Conservation (phyloP, 2,329 filamentous ascomycete species). For the Alternaria novae-zelandiae region DNA sequence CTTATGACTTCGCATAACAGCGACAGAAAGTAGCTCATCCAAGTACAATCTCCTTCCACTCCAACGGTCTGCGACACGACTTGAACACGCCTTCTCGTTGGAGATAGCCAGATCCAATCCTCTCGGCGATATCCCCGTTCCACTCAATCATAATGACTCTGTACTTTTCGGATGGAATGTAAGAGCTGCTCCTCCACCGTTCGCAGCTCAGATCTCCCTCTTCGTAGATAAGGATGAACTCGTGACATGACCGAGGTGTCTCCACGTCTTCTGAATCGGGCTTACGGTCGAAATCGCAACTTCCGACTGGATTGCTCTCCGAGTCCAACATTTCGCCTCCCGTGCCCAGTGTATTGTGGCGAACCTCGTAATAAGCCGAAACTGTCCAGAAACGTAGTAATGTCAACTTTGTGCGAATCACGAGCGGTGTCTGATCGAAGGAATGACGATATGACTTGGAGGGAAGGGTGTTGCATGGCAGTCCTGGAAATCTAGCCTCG, state of each 20-base stretch:
- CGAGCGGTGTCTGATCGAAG: too few relatives aligned
- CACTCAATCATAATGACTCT: not conserved
- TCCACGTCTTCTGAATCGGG: not conserved
- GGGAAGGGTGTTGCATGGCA: not conserved
- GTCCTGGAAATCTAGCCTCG: not conserved
- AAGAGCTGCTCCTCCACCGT: rapidly evolving
- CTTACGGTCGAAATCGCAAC: too few relatives aligned
- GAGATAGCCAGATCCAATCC: not conserved
- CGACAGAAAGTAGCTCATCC: not conserved
- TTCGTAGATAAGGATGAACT: not conserved
- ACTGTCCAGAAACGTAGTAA: not conserved
- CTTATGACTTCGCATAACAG: rapidly evolving
- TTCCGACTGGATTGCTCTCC: not conserved
- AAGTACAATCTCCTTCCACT: not conserved
- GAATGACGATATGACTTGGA: too few relatives aligned
- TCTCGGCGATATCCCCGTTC: not conserved
- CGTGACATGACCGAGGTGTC: rapidly evolving
- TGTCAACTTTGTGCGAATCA: too few relatives aligned
- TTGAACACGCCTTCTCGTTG: not conserved
- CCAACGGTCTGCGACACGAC: not conserved
- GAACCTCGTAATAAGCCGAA: not conserved
- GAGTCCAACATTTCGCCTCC: not conserved
- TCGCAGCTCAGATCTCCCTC: not conserved
- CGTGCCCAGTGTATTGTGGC: too few relatives aligned
- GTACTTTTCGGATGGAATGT: not conserved